A percentile compares a stretch with the other conserved stretches of the same genome.
Conservation (phyloP, 768 basidiomycete species). For the Lactarius hengduanensis region DNA sequence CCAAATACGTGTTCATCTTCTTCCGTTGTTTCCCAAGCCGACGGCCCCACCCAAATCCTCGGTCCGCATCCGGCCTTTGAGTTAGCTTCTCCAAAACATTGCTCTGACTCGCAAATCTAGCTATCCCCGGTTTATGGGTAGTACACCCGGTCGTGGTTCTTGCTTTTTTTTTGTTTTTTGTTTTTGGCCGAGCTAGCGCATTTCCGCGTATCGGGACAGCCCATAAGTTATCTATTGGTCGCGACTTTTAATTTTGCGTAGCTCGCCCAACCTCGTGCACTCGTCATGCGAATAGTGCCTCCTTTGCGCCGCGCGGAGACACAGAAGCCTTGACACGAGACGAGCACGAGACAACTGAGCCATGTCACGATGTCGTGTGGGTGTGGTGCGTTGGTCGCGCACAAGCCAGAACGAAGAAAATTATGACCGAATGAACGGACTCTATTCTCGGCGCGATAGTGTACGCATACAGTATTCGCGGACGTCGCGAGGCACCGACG, state of each 20-base stretch:
- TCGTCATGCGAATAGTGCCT: neutral
- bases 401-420: neutral
- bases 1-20: neutral
- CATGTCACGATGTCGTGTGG: neutral
- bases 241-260: neutral
- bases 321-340: neutral
- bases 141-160: no score
- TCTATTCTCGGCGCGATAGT: neutral
- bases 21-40: neutral
- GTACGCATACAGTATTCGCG: neutral
- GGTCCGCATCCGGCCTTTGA: neutral
- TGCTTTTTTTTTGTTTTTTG: no score
- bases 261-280: neutral
- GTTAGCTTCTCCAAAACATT: no score
- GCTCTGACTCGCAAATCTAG: no score
- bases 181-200: no score
- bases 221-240: neutral
- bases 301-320: neutral
- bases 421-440: neutral
- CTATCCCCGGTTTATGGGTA: neutral
- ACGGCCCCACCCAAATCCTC: neutral
- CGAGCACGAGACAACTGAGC: neutral
- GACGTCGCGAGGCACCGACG: slow-evolving; percentile 1
- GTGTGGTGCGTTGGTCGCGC: neutral
- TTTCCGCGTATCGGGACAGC: neutral